These are phyloP conservation scores for Pelargonium nanum DNA, from an alignment of 345 rosid genomes.

Conservation along the genomic window DNA sequence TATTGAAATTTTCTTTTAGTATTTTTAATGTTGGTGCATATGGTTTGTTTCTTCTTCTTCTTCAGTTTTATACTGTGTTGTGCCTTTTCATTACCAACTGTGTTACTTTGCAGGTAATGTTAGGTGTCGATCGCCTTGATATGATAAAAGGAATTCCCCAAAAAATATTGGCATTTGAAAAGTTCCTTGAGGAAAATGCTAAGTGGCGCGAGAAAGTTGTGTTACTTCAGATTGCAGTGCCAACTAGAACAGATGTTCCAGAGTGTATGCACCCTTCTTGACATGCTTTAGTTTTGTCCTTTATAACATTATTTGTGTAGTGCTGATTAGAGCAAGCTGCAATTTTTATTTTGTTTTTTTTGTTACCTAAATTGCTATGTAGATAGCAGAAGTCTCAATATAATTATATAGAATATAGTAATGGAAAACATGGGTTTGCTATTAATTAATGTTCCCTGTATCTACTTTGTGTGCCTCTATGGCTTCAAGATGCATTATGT, in stretches of 20 bases:
- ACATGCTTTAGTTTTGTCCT: constrained; percentile 9
- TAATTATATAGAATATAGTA: background rate
- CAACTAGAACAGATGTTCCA: constrained; percentile 99
- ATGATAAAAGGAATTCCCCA: constrained; percentile 99
- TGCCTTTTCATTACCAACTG: no score
- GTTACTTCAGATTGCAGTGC: constrained; percentile 94
- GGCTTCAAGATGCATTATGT: no score
- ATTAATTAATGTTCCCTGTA: no score
- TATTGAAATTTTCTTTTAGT: no score
- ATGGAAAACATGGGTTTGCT: background rate
- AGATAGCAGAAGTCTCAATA: background rate
- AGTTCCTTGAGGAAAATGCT: constrained; percentile 93
- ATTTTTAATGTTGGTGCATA: no score
- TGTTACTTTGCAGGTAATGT: constrained; percentile 61
- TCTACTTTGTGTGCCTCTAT: background rate
- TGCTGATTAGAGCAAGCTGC: background rate
- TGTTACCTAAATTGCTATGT: background rate
- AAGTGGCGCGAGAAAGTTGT: constrained; percentile 98
- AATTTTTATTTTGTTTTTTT: no score
- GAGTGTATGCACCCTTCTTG: constrained; percentile 54
- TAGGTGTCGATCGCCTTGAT: constrained; percentile 98
- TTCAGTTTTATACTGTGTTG: no score
- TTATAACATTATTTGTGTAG: background rate
- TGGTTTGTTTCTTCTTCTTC: no score
- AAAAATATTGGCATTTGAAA: constrained; percentile 95